Percentiles rank a stretch among this genome's conserved stretches.
These are phyloP conservation scores for Magnaporthales sp. DNA, from an alignment of 2,329 filamentous ascomycete species.

Conservation along the genomic window DNA sequence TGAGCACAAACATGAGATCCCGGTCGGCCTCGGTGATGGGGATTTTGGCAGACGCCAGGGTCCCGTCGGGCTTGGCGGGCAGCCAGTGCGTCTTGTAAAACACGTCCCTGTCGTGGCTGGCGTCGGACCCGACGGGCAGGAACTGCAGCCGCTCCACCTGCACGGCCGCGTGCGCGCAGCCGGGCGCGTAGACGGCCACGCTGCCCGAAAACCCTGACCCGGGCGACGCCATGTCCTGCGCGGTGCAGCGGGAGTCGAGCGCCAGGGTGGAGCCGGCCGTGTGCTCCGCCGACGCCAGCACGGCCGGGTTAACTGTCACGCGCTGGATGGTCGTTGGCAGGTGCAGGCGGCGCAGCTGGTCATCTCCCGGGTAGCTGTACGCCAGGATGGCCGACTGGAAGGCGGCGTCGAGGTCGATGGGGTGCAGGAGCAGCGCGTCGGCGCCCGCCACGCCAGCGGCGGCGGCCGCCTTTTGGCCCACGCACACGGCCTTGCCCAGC, in stretches of 20 bases:
- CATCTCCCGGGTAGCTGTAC: constrained; percentile 22
- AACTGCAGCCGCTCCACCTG: not conserved
- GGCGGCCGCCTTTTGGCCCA: not conserved
- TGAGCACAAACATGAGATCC: not conserved
- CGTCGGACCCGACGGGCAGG: not conserved
- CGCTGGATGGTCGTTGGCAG: constrained; percentile 16
- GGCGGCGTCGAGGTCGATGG: constrained; percentile 22
- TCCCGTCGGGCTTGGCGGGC: not conserved
- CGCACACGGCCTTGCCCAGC: not conserved
- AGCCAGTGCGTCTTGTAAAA: not conserved
- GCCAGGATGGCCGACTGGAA: constrained; percentile 26
- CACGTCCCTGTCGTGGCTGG: not conserved
- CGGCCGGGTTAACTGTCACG: not conserved
- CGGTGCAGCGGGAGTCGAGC: no score
- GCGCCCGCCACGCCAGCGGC: not conserved
- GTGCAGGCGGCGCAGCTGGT: constrained; percentile 20
- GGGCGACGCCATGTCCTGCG: not conserved
- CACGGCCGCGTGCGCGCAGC: not conserved
- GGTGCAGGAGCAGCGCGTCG: constrained; percentile 20
- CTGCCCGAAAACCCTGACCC: not conserved
- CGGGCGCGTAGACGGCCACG: not conserved
- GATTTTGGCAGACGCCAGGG: not conserved
- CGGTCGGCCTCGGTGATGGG: not conserved
- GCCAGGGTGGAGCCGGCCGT: no score
- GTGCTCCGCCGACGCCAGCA: no score